These are phyloP conservation scores for Penicillium expansum DNA, from an alignment of 2,329 filamentous ascomycete genomes.

Conservation along the genomic window DNA sequence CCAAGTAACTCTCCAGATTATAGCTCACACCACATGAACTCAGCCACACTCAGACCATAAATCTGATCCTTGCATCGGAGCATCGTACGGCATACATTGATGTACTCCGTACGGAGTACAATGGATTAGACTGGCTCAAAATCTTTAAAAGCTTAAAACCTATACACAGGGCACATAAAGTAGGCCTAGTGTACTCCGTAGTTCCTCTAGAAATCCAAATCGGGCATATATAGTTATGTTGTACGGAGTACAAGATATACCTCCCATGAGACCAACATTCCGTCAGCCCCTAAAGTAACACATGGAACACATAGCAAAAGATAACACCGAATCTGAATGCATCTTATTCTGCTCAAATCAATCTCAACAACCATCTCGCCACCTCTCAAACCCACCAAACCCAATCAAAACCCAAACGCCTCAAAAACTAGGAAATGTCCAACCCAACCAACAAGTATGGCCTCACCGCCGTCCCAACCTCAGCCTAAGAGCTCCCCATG, in stretches of 20 bases:
- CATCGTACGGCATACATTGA: background rate
- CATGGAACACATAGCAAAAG: background rate
- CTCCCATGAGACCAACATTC: background rate
- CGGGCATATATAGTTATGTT: background rate
- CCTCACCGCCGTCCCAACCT: slow-evolving; percentile 38
- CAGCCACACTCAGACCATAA: background rate
- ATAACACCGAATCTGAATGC: background rate
- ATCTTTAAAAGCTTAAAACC: background rate
- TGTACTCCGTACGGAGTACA: background rate
- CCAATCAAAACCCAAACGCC: background rate
- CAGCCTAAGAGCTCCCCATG: slow-evolving; percentile 24
- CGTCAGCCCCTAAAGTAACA: background rate
- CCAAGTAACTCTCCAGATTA: background rate
- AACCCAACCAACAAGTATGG: slow-evolving; percentile 31
- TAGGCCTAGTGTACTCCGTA: background rate
- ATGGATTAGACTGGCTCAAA: background rate
- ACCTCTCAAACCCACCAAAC: background rate
- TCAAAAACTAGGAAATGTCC: background rate
- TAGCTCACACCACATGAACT: background rate
- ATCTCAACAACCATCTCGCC: background rate
- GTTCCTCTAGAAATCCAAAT: background rate
- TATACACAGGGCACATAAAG: background rate
- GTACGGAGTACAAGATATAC: background rate
- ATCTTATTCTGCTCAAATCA: background rate
- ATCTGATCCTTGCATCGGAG: background rate